phyloP scores from a whole-genome alignment of 2,329 filamentous ascomycete species.

The Akanthomyces muscarius region DNA sequence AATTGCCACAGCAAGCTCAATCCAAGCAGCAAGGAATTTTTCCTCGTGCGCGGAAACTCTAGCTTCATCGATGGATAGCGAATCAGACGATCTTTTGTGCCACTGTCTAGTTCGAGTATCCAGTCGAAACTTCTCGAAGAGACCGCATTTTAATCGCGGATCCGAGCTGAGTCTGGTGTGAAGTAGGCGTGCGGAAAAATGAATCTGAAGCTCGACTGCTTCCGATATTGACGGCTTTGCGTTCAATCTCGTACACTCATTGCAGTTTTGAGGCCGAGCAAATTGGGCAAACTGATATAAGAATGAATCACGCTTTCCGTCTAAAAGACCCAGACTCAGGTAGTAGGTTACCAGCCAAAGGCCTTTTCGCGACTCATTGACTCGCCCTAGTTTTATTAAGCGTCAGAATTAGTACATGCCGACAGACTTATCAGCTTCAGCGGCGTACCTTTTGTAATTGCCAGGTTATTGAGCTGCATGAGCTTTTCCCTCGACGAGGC shows the following conservation, averaged over 20 bases:
- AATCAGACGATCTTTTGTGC: too few species aligned
- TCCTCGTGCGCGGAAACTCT: too few species aligned
- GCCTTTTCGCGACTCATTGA: not conserved
- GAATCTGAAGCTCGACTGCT: not conserved
- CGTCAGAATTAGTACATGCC: not conserved
- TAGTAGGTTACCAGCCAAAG: not conserved
- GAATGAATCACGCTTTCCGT: not conserved
- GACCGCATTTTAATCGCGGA: too few species aligned
- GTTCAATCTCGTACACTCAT: not conserved
- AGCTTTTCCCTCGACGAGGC: not conserved
- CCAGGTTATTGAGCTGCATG: not conserved
- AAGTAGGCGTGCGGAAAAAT: not conserved
- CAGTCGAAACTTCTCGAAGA: too few species aligned
- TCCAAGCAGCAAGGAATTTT: too few species aligned
- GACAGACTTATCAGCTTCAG: too few species aligned
- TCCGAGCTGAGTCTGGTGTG: too few species aligned
- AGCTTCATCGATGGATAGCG: too few species aligned
- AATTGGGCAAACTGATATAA: not conserved
- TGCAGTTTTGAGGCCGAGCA: not conserved
- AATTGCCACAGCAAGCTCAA: too few species aligned
- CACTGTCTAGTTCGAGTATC: too few species aligned
- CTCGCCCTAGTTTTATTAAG: not conserved
- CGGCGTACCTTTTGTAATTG: not conserved
- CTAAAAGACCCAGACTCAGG: not conserved
- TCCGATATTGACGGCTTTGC: not conserved